Evolutionary conservation across 208 protist genomes (phyloP), one percentile per base, ranked within the genome.

Genomic region (Acanthamoeba culbertsoni): DNA sequence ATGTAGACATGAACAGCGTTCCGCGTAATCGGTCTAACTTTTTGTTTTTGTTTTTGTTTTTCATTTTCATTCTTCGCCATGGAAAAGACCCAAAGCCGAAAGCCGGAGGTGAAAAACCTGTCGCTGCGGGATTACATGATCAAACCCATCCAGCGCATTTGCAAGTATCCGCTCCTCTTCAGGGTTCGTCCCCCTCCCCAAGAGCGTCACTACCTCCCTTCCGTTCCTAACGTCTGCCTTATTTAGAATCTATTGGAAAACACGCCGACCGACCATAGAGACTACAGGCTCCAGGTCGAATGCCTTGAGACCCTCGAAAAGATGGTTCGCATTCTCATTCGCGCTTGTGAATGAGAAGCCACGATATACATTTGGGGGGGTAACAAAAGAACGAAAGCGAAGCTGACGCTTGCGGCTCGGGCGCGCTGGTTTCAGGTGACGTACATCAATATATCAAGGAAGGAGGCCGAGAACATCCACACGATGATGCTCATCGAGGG

Each of bases 401-500:
- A n/a, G n/a, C n/a, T n/a, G n/a, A n/a, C n/a, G n/a, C n/a, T n/a
- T n/a, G n/a, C n/a, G n/a, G n/a, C 59, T 6, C 59, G 16, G 59
- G 28, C 59, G 16, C 7, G n/a, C 16, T 7, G 14, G 59, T 10
- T 8, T 84, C 40, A 84, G 73, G 73, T 84, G 73, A 84, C 73
- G 26, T 84, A 84, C 73, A 84, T 84, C 42, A 84, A 84, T 28
- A 84, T 84, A 40, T 84, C 73, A 33, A 26, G 73, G 45, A 84
- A 84, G 73, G 73, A 84, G 28, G 73, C 73, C 45, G 73, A 84
- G 31, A 84, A 84, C 73, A 84, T 84, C 26, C 73, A 84, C 73
- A 84, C 73, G 26, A 84, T 84, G 73, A 84, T 84, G 73, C 28
- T 84, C 42, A 84, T 84, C 45, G 73, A 84, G 45, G 55, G 43